Evolutionary conservation across 1,284 basidiomycete genomes (phyloP).

Genomic region (Apiotrichum gamsii): DNA sequence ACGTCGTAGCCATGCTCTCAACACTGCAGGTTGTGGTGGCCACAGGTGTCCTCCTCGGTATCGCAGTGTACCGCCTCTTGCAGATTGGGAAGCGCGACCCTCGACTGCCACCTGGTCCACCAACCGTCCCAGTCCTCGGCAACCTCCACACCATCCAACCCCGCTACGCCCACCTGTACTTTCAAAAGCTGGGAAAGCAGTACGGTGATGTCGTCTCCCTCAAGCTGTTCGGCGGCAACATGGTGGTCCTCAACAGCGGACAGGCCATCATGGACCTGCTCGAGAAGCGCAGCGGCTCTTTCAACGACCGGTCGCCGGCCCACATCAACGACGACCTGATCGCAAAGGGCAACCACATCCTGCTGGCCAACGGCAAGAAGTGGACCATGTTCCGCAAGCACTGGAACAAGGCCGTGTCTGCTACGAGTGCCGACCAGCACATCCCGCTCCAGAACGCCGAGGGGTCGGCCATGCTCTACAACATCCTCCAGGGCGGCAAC

Average conservation of each 20-base stretch:
- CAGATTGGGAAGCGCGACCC: slow-evolving; percentile 3
- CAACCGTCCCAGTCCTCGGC: slow-evolving; percentile 3
- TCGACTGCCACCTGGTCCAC: slow-evolving; percentile 6
- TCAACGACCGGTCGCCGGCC: slow-evolving; percentile 7
- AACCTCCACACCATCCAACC: slow-evolving; percentile 9
- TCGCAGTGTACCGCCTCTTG: background rate
- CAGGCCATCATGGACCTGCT: slow-evolving; percentile 3
- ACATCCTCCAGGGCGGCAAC: slow-evolving; percentile 2
- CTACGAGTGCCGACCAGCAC: background rate
- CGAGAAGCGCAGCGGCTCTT: slow-evolving; percentile 4
- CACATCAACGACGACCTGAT: slow-evolving; percentile 9
- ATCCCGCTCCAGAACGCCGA: slow-evolving; percentile 7
- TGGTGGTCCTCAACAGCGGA: slow-evolving; percentile 8
- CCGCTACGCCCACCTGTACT: slow-evolving; percentile 10
- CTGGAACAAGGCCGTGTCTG: slow-evolving; percentile 4
- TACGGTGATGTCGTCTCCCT: slow-evolving; percentile 6
- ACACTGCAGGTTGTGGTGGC: background rate
- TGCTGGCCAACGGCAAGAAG: slow-evolving; percentile 3
- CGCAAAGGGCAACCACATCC: slow-evolving; percentile 6
- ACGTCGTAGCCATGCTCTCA: no score
- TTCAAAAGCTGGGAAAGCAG: background rate
- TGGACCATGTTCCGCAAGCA: slow-evolving; percentile 2
- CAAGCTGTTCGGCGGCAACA: slow-evolving; percentile 9
- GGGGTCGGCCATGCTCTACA: slow-evolving; percentile 6
- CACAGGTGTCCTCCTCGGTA: background rate